phyloP scores from a whole-genome alignment of 345 rosid species.

The Luvunga scandens region DNA sequence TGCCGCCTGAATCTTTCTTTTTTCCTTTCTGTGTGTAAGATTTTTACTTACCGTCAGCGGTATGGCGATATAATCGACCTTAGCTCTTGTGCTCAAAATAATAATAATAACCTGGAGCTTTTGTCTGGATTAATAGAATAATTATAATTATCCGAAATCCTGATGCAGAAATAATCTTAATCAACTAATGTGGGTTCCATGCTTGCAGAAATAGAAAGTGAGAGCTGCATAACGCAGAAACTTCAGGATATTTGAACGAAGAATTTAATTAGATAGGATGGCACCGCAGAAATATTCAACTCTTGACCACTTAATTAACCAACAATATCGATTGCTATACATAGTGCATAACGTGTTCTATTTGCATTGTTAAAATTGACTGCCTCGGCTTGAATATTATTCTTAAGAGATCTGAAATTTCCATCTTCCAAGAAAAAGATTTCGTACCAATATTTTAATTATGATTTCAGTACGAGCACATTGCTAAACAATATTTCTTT shows the following conservation, averaged over 20 bases:
- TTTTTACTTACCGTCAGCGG: no score
- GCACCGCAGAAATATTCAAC: neutral
- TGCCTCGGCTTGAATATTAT: neutral
- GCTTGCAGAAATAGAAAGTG: neutral
- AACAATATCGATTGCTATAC: neutral
- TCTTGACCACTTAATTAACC: neutral
- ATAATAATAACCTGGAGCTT: no score
- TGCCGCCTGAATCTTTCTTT: no score
- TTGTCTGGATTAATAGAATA: no score
- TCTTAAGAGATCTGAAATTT: neutral
- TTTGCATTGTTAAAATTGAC: neutral
- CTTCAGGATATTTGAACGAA: neutral
- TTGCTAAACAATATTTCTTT: no score
- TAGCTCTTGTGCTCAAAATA: no score
- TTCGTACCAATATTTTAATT: neutral
- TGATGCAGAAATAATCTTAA: neutral
- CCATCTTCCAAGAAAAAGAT: neutral
- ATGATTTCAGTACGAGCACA: neutral
- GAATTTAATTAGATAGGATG: neutral
- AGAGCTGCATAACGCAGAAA: neutral
- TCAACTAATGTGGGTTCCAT: neutral
- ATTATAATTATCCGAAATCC: no score
- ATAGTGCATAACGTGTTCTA: neutral
- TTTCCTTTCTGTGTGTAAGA: neutral
- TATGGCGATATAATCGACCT: no score